A percentile compares a stretch with the other conserved stretches of the same genome.
These are phyloP conservation scores for Remersonia thermophila DNA, from an alignment of 2,329 filamentous ascomycete species.

Conservation along the genomic window DNA sequence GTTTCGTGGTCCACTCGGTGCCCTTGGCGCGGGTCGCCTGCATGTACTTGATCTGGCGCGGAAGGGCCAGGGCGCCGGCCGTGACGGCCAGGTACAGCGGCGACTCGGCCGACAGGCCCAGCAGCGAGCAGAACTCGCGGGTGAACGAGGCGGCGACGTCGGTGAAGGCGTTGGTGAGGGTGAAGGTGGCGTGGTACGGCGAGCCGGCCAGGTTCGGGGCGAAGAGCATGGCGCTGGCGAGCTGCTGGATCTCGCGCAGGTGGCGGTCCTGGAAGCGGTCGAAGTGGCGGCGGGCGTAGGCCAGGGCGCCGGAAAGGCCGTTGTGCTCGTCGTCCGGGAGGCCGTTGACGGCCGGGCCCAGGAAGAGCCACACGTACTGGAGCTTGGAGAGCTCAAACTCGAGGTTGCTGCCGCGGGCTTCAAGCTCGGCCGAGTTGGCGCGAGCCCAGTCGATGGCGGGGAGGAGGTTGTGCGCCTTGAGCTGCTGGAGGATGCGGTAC, in stretches of 20 bases:
- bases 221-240: slow-evolving; percentile 72
- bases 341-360: slow-evolving; percentile 43
- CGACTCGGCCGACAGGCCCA: slow-evolving; percentile 81
- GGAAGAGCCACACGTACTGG: slow-evolving; percentile 82
- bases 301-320: slow-evolving; percentile 52
- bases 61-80: slow-evolving; percentile 82
- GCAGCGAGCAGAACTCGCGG: slow-evolving; percentile 82
- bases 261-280: slow-evolving; percentile 63
- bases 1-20: slow-evolving; percentile 86
- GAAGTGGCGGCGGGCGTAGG: slow-evolving; percentile 68
- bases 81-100: slow-evolving; percentile 88
- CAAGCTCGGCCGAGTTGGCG: slow-evolving; percentile 55
- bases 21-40: slow-evolving; percentile 77
- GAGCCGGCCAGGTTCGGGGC: slow-evolving; percentile 60
- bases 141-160: slow-evolving; percentile 82
- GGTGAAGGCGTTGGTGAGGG: slow-evolving; percentile 51
- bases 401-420: slow-evolving; percentile 76
- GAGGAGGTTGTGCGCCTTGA: slow-evolving; percentile 61
- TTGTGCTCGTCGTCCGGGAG: slow-evolving; percentile 41
- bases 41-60: slow-evolving; percentile 77
- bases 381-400: slow-evolving; percentile 89
- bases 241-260: slow-evolving; percentile 64
- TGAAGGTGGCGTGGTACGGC: slow-evolving; percentile 70
- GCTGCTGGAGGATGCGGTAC: slow-evolving; percentile 74
- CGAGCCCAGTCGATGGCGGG: slow-evolving; percentile 84